phyloP scores from a whole-genome alignment of 2,329 filamentous ascomycete species.

The Salinomyces thailandicus region DNA sequence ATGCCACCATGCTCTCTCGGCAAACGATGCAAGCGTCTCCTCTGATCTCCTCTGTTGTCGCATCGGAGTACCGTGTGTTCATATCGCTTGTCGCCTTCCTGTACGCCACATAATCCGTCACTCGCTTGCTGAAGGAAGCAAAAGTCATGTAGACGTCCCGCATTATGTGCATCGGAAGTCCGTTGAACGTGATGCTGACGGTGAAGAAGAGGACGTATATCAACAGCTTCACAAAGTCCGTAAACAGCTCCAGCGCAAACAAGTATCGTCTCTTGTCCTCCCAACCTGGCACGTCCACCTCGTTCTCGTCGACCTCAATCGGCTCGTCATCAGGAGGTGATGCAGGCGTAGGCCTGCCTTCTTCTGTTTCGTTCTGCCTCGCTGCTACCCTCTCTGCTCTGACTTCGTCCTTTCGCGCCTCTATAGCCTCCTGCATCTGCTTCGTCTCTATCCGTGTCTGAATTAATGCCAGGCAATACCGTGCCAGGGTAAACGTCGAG shows the following conservation, averaged over 20 bases:
- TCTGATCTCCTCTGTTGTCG: conserved; percentile 71
- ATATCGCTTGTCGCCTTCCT: conserved; percentile 87
- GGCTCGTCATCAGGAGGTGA: conserved; percentile 50
- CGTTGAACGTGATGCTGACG: conserved; percentile 88
- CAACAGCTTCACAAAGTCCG: conserved; percentile 80
- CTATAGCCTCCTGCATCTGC: conserved; percentile 61
- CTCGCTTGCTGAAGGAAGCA: conserved; percentile 77
- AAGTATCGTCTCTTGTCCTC: conserved; percentile 91
- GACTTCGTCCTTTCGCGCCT: conserved; percentile 58
- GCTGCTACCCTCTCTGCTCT: conserved; percentile 42
- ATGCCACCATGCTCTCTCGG: conserved; percentile 85
- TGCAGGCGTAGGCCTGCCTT: conserved; percentile 26
- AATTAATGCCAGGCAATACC: conserved; percentile 67
- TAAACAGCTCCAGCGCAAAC: conserved; percentile 66
- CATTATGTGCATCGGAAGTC: conserved; percentile 91
- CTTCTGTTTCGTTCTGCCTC: conserved; percentile 27
- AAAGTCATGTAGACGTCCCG: conserved; percentile 90
- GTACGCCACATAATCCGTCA: conserved; percentile 82
- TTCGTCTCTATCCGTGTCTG: conserved; percentile 65
- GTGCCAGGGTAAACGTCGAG: conserved; percentile 65
- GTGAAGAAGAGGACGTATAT: conserved; percentile 89
- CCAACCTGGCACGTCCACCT: conserved; percentile 93
- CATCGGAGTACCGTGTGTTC: conserved; percentile 82
- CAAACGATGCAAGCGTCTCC: conserved; percentile 96
- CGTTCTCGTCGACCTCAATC: conserved; percentile 73